Percentiles rank a stretch among this genome's conserved stretches.
Conservation (phyloP, 306 rosid species). For the Cicer pinnatifidum region DNA sequence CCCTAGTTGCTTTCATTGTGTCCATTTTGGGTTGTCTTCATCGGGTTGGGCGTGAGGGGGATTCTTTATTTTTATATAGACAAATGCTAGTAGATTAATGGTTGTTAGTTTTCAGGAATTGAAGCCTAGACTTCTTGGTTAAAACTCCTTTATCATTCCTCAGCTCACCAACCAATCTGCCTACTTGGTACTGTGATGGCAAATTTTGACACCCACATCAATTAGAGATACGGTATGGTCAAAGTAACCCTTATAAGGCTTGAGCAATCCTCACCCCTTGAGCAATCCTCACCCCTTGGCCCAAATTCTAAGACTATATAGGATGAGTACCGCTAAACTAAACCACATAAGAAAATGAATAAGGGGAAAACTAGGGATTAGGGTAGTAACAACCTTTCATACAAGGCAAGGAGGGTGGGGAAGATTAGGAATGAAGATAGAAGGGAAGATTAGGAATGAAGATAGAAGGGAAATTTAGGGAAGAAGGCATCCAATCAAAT, state of each 20-base stretch:
- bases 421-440: neutral
- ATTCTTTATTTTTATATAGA: neutral
- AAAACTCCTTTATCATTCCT: neutral
- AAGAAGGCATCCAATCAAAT: slow-evolving; percentile 33
- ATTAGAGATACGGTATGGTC: slow-evolving; percentile 14
- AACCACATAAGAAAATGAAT: neutral
- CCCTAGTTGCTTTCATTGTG: neutral
- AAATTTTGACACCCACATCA: neutral
- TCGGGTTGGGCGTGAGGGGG: neutral
- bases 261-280: neutral
- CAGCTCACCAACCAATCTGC: neutral
- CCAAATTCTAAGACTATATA: neutral
- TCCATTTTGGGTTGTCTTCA: neutral
- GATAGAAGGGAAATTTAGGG: neutral
- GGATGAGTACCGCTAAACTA: neutral
- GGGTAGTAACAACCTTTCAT: neutral
- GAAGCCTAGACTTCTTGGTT: neutral
- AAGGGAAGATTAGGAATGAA: neutral
- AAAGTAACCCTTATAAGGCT: neutral
- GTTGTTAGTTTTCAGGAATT: neutral
- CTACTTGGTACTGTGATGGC: neutral
- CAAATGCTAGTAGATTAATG: slow-evolving; percentile 3
- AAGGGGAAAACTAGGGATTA: neutral
- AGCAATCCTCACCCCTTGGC: slow-evolving; percentile 7
- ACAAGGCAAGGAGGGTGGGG: neutral